Evolutionary conservation across 106 monocot genomes (phyloP), one percentile per base, ranked within the genome.

Genomic region (Vanilla planifolia): DNA sequence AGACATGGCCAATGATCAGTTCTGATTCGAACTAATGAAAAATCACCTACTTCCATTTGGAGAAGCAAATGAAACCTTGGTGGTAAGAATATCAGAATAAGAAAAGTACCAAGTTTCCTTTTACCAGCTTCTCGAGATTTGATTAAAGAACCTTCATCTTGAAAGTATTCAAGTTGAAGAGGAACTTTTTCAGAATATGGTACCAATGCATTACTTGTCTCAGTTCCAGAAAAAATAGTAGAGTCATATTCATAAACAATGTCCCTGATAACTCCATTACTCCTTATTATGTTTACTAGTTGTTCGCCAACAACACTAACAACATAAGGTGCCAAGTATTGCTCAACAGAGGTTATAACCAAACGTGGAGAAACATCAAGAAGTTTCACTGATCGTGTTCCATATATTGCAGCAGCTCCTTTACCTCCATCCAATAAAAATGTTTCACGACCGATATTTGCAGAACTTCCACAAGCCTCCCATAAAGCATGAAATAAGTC

Each of bases 1-100:
- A 96, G 84, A 47, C 89, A 96, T 43, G 90, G 95, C 96, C 96
- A 96, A 66, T 96, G 78, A 74, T 96, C 90, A 29, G 96, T 96
- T 58, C 90, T 78, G 46, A 96, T 96, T 23, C 87, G 69, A 58
- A 90, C 79, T 53, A 96, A 68, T 59, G 90, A 81, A 48, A 51
- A 19, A 47, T 72, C 41, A 39, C 74, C 60, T 51, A 96, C 71
- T 61, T 96, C 96, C 96, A 96, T 90, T 74, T 76, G 71, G 41
- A 96, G 79, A 60, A 96, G 84, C 15, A 96, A 68, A 77, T 96
- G 96, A 63, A 85, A 96, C 60, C 89, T 81, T 1, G 96, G 90
- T 9, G 96, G 96, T 30, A 96, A 67, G 59, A 96, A 90, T 76
- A 96, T 80, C 39, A 96, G 50, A 62, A 90, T 71, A 62, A 74